phyloP scores from a whole-genome alignment of 306 rosid species.

The Cucurbita pepo region DNA sequence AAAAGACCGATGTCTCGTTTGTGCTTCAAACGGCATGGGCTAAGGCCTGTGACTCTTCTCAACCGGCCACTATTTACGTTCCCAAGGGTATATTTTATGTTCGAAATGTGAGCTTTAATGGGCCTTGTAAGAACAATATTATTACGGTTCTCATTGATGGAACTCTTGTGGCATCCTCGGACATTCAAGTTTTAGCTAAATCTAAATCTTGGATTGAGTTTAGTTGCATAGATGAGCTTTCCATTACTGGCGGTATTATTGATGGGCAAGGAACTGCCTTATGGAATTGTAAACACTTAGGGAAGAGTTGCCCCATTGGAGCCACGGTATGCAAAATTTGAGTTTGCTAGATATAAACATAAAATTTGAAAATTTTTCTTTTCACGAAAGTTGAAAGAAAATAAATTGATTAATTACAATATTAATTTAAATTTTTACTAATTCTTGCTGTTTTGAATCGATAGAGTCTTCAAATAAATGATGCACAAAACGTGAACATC shows the following conservation, averaged over 20 bases:
- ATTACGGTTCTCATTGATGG: not conserved
- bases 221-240: constrained; percentile 18
- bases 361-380: no score
- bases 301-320: constrained; percentile 23
- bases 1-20: no score
- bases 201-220: constrained; percentile 24
- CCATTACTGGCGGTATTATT: constrained; percentile 24
- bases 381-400: no score
- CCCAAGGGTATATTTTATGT: constrained; percentile 29
- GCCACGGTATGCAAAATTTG: constrained; percentile 18
- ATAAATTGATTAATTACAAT: no score
- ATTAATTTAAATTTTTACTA: no score
- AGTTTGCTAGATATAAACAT: no score
- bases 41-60: constrained; percentile 21
- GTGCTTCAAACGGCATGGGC: no score
- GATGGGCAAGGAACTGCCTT: constrained; percentile 33
- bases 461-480: not conserved
- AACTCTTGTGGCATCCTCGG: constrained; percentile 1
- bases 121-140: constrained; percentile 23
- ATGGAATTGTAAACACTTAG: constrained; percentile 28
- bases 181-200: constrained; percentile 23
- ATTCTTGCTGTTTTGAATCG: not conserved
- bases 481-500: not conserved
- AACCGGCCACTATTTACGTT: constrained; percentile 18
- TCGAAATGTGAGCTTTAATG: constrained; percentile 10